phyloP scores from a whole-genome alignment of 1,284 basidiomycete genomes.

The Clitocybe nebularis region DNA sequence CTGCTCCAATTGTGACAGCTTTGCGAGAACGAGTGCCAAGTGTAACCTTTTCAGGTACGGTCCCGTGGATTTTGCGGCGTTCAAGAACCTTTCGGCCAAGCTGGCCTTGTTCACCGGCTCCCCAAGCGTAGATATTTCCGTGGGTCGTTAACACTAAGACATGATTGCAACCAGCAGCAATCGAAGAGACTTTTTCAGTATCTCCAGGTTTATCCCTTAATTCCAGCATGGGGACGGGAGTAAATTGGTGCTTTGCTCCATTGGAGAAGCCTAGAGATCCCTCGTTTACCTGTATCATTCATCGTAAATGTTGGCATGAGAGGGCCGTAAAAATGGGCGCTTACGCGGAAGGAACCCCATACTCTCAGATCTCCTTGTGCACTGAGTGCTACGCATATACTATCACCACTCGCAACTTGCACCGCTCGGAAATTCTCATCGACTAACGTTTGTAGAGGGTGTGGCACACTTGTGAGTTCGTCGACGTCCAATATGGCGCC shows the following conservation, averaged over 20 bases:
- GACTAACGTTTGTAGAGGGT: slow-evolving; percentile 67
- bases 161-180: slow-evolving; percentile 85
- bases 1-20: slow-evolving; percentile 76
- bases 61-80: slow-evolving; percentile 80
- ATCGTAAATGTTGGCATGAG: background rate
- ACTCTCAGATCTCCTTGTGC: slow-evolving; percentile 76
- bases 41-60: slow-evolving; percentile 75
- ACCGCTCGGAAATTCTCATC: slow-evolving; percentile 82
- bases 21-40: slow-evolving; percentile 67
- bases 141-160: slow-evolving; percentile 82
- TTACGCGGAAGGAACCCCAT: slow-evolving; percentile 91
- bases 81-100: slow-evolving; percentile 84
- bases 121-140: slow-evolving; percentile 84
- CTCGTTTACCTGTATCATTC: slow-evolving; percentile 68
- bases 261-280: slow-evolving; percentile 85
- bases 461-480: slow-evolving; percentile 73
- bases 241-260: slow-evolving; percentile 60
- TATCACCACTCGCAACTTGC: slow-evolving; percentile 80
- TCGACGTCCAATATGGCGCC: slow-evolving; percentile 66
- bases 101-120: slow-evolving; percentile 84
- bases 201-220: slow-evolving; percentile 58
- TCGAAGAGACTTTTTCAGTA: slow-evolving; percentile 72
- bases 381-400: slow-evolving; percentile 78
- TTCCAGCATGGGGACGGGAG: slow-evolving; percentile 68
- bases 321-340: slow-evolving; percentile 25